A percentile compares a stretch with the other conserved stretches of the same genome.
Conservation (phyloP, 2,329 filamentous ascomycete species). For the Pseudonectria buxi region DNA sequence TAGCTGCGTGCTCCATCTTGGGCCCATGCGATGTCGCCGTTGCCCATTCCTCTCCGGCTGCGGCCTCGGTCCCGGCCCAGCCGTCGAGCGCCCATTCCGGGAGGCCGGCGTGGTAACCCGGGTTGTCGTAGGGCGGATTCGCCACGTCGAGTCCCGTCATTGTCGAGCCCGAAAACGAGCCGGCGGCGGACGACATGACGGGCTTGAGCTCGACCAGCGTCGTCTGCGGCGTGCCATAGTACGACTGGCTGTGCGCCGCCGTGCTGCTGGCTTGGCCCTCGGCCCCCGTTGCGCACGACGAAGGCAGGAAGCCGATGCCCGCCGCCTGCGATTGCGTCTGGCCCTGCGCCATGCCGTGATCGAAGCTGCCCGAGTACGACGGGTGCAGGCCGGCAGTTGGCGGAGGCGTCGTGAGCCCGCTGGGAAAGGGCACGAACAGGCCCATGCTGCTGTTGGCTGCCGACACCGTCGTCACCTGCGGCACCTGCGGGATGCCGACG, state of each 20-base stretch:
- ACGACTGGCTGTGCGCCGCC: conserved; percentile 22
- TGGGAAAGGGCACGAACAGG: conserved; percentile 44
- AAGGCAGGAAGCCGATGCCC: conserved; percentile 26
- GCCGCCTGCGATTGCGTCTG: conserved; percentile 8
- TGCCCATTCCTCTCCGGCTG: conserved; percentile 28
- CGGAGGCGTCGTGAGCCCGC: conserved; percentile 51
- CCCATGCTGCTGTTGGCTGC: conserved; percentile 29
- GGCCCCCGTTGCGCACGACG: conserved; percentile 20
- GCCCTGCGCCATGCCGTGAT: conserved; percentile 25
- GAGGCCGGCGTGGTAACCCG: conserved; percentile 25
- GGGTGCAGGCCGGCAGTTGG: conserved; percentile 45
- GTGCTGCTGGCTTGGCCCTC: conserved; percentile 17
- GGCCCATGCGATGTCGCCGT: too few species aligned
- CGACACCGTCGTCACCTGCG: conserved; percentile 28
- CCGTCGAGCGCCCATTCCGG: conserved; percentile 32
- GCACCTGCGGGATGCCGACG: conserved; percentile 14
- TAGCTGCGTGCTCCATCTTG: conserved; percentile 26
- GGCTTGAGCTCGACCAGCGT: conserved; percentile 30
- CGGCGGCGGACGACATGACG: conserved; percentile 19
- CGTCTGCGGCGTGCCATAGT: conserved; percentile 26
- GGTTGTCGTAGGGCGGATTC: conserved; percentile 28
- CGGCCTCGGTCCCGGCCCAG: conserved; percentile 23
- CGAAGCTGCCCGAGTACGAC: conserved; percentile 41
- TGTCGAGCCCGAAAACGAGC: conserved; percentile 25
- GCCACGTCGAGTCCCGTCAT: conserved; percentile 26